Evolutionary conservation across 2,329 filamentous ascomycete genomes (phyloP), one percentile per base, ranked within the genome.

Genomic region (Fusarium xyrophilum): DNA sequence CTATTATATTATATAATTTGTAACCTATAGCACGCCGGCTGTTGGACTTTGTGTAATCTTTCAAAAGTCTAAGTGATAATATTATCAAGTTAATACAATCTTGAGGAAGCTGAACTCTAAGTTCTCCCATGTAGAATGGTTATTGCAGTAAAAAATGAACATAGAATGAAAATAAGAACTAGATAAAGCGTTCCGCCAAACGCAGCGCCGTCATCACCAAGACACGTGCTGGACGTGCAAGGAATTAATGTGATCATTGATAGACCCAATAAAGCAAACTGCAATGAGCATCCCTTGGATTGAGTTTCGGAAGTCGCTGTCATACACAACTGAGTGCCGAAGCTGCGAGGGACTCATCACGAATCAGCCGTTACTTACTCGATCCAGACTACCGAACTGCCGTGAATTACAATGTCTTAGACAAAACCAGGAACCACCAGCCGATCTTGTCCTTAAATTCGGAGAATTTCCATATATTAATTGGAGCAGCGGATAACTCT

Each of bases 41-140:
- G 6, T 15, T 23, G 9, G 6, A 23, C 6, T 10, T 17, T 4
- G 5, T 0, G 6, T 38, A 23, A 11, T 17, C 1, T 1, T 11
- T 17, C 0, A 4, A 32, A 13, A 32, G n/a, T 13, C 30, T 2
- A 32, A 40, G 9, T 2, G 1, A 4, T 11, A 23, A 4, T 2
- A 15, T 23, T 1, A 15, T 23, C 0, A 10, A 4, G 1, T 39
- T 15, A 7, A 11, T 10, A 15, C 10, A 40, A 17, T 14, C 3
- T 38, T 12, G 4, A 8, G 6, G 6, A 5, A 11, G 7, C 9
- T 23, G 4, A 7, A 5, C 2, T 21, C 3, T 6, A 6, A 11
- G 6, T 2, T 21, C 5, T 15, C n/a, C 4, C 5, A 21, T 3
- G 5, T 4, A 21, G 6, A 2, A 11, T 2, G 8, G 15, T 0